phyloP scores from a whole-genome alignment of 2,329 filamentous ascomycete species.

The Microdochium trichocladiopsis region DNA sequence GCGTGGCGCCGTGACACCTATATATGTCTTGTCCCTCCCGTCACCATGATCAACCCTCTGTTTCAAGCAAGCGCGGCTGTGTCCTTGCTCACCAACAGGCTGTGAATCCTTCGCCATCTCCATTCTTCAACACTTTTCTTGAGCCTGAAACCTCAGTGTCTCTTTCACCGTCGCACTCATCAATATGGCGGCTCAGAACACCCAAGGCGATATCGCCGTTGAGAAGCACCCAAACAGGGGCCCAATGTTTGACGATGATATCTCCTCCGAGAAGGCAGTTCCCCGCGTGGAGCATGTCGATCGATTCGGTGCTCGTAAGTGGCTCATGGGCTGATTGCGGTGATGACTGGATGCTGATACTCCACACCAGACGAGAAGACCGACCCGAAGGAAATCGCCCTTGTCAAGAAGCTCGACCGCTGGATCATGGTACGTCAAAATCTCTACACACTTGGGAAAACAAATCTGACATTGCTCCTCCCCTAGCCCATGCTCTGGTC shows the following conservation, averaged over 20 bases:
- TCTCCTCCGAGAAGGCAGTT: neutral
- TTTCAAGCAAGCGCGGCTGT: too few relatives aligned
- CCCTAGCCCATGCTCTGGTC: constrained; percentile 1
- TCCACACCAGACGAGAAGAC: neutral
- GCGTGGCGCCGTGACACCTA: too few relatives aligned
- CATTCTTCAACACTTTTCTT: too few relatives aligned
- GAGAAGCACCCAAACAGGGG: neutral
- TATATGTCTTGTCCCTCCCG: too few relatives aligned
- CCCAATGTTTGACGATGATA: neutral
- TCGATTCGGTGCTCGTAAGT: neutral
- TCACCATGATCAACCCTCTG: too few relatives aligned
- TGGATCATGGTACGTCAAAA: neutral
- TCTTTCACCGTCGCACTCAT: too few relatives aligned
- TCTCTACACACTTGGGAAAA: neutral
- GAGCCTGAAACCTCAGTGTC: too few relatives aligned
- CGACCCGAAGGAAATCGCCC: neutral
- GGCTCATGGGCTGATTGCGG: neutral
- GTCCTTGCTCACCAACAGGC: too few relatives aligned
- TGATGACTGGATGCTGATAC: neutral
- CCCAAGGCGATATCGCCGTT: neutral
- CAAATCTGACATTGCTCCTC: neutral
- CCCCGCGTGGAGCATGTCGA: neutral
- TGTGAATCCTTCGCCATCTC: too few relatives aligned
- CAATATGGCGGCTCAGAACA: neutral
- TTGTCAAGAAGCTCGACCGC: constrained; percentile 1